These are phyloP conservation scores for Oenanthe javanica DNA, from an alignment of 140 eudicot species.

Conservation along the genomic window DNA sequence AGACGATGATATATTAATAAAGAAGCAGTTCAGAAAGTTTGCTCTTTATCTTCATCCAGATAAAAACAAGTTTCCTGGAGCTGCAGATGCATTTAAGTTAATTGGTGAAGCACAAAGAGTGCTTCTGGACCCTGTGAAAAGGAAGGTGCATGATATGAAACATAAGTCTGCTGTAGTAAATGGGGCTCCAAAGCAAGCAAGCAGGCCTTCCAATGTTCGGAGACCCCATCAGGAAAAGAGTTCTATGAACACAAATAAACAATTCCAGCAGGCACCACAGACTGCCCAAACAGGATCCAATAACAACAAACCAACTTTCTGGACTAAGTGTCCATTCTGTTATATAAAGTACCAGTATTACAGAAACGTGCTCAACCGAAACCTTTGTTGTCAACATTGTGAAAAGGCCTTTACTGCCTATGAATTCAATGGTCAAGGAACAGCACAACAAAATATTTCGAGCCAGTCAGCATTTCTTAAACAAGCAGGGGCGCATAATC, in stretches of 20 bases:
- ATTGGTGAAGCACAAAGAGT: slow-evolving; percentile 71
- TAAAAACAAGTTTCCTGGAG: slow-evolving; percentile 75
- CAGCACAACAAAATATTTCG: slow-evolving; percentile 13
- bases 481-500: slow-evolving; percentile 9
- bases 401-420: slow-evolving; percentile 35
- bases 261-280: slow-evolving; percentile 17
- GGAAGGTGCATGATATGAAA: slow-evolving; percentile 37
- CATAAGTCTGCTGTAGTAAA: slow-evolving; percentile 27
- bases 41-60: slow-evolving; percentile 83
- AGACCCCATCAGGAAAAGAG: slow-evolving; percentile 12
- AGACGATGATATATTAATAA: slow-evolving; percentile 57
- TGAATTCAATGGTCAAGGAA: slow-evolving; percentile 33
- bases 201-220: slow-evolving; percentile 19
- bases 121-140: slow-evolving; percentile 46
- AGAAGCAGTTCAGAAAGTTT: slow-evolving; percentile 59
- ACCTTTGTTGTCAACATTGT: slow-evolving; percentile 46
- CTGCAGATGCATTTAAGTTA: slow-evolving; percentile 69
- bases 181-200: slow-evolving; percentile 27
- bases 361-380: slow-evolving; percentile 25
- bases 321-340: slow-evolving; percentile 38
- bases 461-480: slow-evolving; percentile 16
- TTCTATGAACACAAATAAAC: slow-evolving; percentile 13
- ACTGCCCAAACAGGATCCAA: slow-evolving; percentile 8
- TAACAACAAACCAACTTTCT: slow-evolving; percentile 21
- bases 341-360: slow-evolving; percentile 21